Evolutionary conservation across 768 basidiomycete species (phyloP), one percentile per base, ranked within the genome.

Genomic region (Tephrocybe sp.): DNA sequence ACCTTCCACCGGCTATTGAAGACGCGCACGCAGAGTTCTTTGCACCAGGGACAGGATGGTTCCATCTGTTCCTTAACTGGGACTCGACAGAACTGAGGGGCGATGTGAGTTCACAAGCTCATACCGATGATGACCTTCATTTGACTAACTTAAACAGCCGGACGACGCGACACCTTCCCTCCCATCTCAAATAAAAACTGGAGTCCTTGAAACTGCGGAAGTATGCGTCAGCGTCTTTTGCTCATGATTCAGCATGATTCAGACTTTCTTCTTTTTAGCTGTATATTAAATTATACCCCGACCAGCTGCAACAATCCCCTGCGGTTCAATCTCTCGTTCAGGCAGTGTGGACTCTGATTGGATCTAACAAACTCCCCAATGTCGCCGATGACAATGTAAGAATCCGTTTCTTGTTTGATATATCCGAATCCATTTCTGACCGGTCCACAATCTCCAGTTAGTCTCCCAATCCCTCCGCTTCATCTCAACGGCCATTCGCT

Each of bases 1-100:
- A 99, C 69, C 76, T 98, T 15, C 97, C 95, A 3, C 93, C 93
- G 12, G 88, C 85, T 57, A 86, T 99, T 60, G 97, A 99, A 65
- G 97, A 98, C 62, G 74, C 84, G 23, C 84, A 94, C 52, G 73
- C 78, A 17, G 81, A 88, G 54, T 97, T 96, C 66, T 97, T 98
- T 67, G 85, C 77, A 3, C 74, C 84, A 1, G 71, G 71, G 0
- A 71, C 67, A 2, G 90, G 90, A 1, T 85, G 84, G 73, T 88
- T 98, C 64, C 83, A 92, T 53, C 80, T 78, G 50, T 90, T 97
- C 60, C 69, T 98, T 55, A 71, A 73, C 4, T 96, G 91, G 91
- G 83, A 93, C 61, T 83, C 88, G 1, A 69, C 72, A 1, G 76
- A 86, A 56, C 71, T 93, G 28, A 76, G 69, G 48, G 83, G 79